A percentile compares a stretch with the other conserved stretches of the same genome.
Evolutionary conservation across 495 filamentous ascomycete genomes (phyloP).

Genomic region (Penicillium daleae): DNA sequence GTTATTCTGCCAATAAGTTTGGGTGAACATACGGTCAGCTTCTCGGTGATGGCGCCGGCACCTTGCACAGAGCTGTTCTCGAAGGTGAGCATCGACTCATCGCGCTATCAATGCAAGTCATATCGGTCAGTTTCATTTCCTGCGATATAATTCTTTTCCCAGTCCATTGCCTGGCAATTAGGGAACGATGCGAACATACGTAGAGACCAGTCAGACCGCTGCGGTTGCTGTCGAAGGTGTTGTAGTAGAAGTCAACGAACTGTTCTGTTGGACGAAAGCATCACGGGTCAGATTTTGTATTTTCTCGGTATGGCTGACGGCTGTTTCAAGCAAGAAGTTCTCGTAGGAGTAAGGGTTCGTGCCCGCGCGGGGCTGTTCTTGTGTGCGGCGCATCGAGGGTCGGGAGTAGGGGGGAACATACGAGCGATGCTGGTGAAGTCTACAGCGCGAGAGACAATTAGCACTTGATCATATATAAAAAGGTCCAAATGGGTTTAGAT

Average conservation of each 20-base stretch:
- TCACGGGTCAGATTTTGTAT: conserved; percentile 22
- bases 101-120: conserved; percentile 58
- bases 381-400: conserved; percentile 14
- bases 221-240: conserved; percentile 75
- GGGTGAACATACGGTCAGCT: conserved; percentile 65
- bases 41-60: conserved; percentile 65
- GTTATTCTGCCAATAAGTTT: not conserved
- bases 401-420: conserved; percentile 40
- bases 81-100: conserved; percentile 91
- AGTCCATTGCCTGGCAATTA: not conserved
- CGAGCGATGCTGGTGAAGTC: conserved; percentile 59
- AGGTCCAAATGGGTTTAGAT: not conserved
- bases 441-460: conserved; percentile 31
- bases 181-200: conserved; percentile 53
- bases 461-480: conserved; percentile 10
- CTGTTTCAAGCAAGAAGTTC: not conserved
- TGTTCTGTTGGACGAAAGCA: conserved; percentile 56
- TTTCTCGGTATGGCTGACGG: not conserved
- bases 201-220: conserved; percentile 69
- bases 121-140: conserved; percentile 4
- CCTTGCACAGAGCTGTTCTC: conserved; percentile 68
- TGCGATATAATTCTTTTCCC: not conserved
- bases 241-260: conserved; percentile 89
- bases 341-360: not conserved
- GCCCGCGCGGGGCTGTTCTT: conserved; percentile 10